Base-by-base conservation (phyloP, 1,284 basidiomycete species). In the Neonothopanus nambi region DNA sequence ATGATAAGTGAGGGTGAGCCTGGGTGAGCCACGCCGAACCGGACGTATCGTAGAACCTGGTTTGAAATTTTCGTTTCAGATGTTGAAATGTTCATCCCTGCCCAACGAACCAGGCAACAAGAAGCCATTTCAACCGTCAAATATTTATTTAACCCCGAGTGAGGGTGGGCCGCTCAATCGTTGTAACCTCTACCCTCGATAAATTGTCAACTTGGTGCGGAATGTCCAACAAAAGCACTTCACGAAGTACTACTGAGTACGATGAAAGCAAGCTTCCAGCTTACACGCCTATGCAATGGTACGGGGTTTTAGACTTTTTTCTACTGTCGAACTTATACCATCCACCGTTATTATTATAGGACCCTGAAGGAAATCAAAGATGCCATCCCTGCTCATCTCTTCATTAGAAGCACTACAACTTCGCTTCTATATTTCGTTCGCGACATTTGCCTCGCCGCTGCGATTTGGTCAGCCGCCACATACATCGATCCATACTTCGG, bases 281-380 rank as follows among this genome's bases (percentile, higher is more conserved):
- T 9, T 81, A 73, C 59, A 69, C 67, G 11, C 79, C 78, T 7
- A 76, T 81, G 74, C 68, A 71, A 51, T 77, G 74, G 74, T 75
- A 61, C 24, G 66, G 20, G 24, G n/a, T 39, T 7, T 15, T 20
- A 39, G 5, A 6, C 35, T 20, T 23, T 46, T 37, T 18, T 37
- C 15, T 21, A 20, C 23, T 9, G n/a, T n/a, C 9, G 15, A 5
- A 33, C 5, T 50, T n/a, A 24, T n/a, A 41, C n/a, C 5, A 17
- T 51, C 12, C 24, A 8, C 6, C 21, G n/a, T 26, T 17, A 9
- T 17, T 42, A 3, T 45, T 40, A 24, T 30, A 77, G 75, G 74
- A 73, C 77, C 39, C 65, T 82, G 44, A 72, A 75, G 54, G 77
- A 83, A 51, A 82, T 84, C 35, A 72, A 78, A n/a, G 70, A 68